phyloP scores from a whole-genome alignment of 2,329 filamentous ascomycete genomes.

The Sporothrix euskadiensis region DNA sequence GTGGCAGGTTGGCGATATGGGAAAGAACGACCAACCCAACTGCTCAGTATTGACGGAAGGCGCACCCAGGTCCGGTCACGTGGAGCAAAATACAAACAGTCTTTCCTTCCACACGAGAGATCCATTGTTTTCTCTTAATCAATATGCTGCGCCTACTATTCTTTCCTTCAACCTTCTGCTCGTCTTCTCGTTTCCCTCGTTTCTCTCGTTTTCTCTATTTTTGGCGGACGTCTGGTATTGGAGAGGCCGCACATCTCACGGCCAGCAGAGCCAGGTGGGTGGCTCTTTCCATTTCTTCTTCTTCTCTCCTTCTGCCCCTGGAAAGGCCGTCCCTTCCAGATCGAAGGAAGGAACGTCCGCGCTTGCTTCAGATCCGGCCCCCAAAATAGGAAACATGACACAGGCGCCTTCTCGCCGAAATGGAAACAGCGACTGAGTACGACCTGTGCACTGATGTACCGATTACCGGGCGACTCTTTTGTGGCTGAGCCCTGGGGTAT shows the following conservation, averaged over 20 bases:
- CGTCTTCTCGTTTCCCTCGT: not conserved
- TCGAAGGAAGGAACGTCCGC: not conserved
- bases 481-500: conserved; percentile 17
- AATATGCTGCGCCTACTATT: not conserved
- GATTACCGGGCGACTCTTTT: not conserved
- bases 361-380: conserved; percentile 14
- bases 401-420: not conserved
- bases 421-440: not conserved
- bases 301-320: not conserved
- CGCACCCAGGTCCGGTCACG: not conserved
- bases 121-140: not conserved
- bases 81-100: not conserved
- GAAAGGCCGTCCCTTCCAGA: not conserved
- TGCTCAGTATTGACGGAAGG: not conserved
- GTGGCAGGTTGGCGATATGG: conserved; percentile 3
- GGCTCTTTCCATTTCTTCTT: not conserved
- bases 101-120: not conserved
- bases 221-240: not conserved
- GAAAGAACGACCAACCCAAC: not conserved
- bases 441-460: too few species aligned
- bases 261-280: not conserved
- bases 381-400: conserved; percentile 8
- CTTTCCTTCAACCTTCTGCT: not conserved
- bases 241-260: not conserved
- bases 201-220: not conserved